phyloP scores from a whole-genome alignment of 2,329 filamentous ascomycete genomes.

The Cercospora sesami region DNA sequence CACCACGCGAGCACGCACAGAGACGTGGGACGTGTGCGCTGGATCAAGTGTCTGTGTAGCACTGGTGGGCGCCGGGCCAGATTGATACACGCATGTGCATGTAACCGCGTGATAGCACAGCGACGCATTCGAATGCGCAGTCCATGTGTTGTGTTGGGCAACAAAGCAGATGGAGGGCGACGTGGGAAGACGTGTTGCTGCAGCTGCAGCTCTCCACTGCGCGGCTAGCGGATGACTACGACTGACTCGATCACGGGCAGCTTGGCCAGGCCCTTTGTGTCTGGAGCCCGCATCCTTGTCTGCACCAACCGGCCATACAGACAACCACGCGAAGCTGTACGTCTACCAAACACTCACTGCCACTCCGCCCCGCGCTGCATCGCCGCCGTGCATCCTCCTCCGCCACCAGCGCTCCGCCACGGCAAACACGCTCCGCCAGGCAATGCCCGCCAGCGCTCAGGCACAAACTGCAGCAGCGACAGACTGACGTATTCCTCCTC shows the following conservation, averaged over 20 bases:
- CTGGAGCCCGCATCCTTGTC: constrained; percentile 1
- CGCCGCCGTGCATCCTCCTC: neutral
- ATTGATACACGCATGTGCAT: neutral
- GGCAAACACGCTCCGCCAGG: neutral
- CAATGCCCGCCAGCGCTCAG: neutral
- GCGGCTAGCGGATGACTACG: neutral
- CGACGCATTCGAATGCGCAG: neutral
- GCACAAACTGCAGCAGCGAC: neutral
- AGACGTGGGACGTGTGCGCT: neutral
- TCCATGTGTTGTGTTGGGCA: neutral
- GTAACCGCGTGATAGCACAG: neutral
- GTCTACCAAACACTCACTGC: neutral
- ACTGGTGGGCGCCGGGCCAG: neutral
- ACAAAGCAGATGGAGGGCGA: neutral
- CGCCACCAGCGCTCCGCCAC: neutral
- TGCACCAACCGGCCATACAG: neutral
- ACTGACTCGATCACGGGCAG: neutral
- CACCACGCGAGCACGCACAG: neutral
- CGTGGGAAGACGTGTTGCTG: neutral
- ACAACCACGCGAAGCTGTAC: neutral
- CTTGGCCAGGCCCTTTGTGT: constrained; percentile 1
- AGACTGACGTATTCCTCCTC: constrained; percentile 5
- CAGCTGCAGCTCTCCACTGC: neutral
- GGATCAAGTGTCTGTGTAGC: neutral
- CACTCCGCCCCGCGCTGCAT: neutral